A percentile compares a stretch with the other conserved stretches of the same genome.
These are phyloP conservation scores for Fusarium sp. DNA, from an alignment of 2,329 filamentous ascomycete species.

Conservation along the genomic window DNA sequence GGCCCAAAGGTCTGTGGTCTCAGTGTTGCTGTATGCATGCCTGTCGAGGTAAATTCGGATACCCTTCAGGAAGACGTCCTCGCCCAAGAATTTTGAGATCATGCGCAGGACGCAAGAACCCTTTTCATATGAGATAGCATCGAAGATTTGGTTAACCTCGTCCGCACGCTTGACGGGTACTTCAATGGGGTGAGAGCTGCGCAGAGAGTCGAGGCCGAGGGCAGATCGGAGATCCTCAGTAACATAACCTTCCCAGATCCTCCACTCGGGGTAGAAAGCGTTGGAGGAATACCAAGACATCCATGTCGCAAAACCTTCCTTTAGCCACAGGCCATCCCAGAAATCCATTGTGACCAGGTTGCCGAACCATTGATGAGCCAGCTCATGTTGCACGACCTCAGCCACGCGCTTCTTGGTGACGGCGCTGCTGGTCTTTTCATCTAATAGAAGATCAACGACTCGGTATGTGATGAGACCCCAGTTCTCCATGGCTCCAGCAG, in stretches of 20 bases:
- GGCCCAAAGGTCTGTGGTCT: constrained; percentile 91
- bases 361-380: constrained; percentile 98
- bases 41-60: constrained; percentile 92
- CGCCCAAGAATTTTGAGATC: constrained; percentile 95
- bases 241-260: constrained; percentile 96
- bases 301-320: constrained; percentile 83
- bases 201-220: constrained; percentile 86
- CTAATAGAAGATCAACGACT: constrained; percentile 83
- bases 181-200: constrained; percentile 96
- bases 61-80: constrained; percentile 92
- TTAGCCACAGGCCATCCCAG: constrained; percentile 98
- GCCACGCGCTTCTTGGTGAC: constrained; percentile 92
- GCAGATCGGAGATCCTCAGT: constrained; percentile 92
- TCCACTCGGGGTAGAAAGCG: constrained; percentile 96
- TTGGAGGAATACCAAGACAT: constrained; percentile 81
- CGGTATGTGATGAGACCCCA: constrained; percentile 97
- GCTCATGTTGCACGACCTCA: constrained; percentile 95
- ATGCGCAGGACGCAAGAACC: constrained; percentile 95
- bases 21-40: constrained; percentile 95
- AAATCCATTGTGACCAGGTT: constrained; percentile 99
- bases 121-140: constrained; percentile 97
- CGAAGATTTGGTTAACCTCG: constrained; percentile 98
- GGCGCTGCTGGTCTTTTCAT: constrained; percentile 91
- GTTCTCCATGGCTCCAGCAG: constrained; percentile 97
- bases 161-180: constrained; percentile 95